Base-by-base conservation (phyloP, 306 rosid species). In the Gynostemma pentaphyllum region DNA sequence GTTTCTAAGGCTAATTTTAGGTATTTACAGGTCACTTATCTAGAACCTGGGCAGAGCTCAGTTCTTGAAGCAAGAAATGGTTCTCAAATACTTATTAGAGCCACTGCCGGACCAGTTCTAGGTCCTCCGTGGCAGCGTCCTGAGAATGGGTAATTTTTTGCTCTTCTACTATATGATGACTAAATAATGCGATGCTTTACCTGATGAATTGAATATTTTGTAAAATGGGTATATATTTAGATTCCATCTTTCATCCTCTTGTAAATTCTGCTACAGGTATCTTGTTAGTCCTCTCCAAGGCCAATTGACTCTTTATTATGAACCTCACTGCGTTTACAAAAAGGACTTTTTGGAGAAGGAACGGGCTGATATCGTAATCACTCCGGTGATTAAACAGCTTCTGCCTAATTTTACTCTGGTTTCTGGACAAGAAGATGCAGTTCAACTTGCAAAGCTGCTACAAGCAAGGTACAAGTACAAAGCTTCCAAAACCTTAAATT, bases 81-180 rank as follows among this genome's bases (percentile, higher is more conserved):
- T 73, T 80, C 78, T 21, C 70, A 75, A 68, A 68, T 85, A 64
- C 68, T 67, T 64, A 78, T 91, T 37, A 80, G 72, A 75, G 98
- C 96, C 53, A 91, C 96, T 12, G 87, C 85, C 24, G 98, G 96
- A 71, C 95, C 96, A 54, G 88, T 88, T 70, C 89, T 91, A 48
- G 96, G 98, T 79, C 96, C 96, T 75, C 96, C 96, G 39, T 88
- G 98, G 98, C 98, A 88, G 81, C 86, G 90, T 53, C 95, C 98
- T 27, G 95, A 91, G 70, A 91, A 91, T 36, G 96, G 98, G 98
- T 91, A 84, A 59, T 74, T 32, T 22, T 68, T 37, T 46, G 73
- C 62, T 73, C 53, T 12, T 18, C 53, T 56, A 9, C 63, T 30
- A 16, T 56, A n/a, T 44, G n/a, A 23, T 16, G n/a, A 23, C 32